Conservation (phyloP, 2,329 filamentous ascomycete genomes). For the Huntiella decipiens region DNA sequence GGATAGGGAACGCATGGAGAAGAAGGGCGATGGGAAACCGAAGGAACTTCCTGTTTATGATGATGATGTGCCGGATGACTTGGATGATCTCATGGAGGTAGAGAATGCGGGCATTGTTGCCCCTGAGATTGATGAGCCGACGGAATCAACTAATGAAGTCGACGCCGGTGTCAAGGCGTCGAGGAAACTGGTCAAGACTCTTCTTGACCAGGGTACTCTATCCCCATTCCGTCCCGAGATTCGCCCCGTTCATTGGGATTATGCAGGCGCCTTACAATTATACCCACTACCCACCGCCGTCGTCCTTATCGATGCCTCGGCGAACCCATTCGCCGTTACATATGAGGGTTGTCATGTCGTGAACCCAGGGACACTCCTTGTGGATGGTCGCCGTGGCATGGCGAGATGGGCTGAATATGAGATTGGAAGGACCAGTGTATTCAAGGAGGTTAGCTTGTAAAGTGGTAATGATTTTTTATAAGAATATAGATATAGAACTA, state of each 20-base stretch:
- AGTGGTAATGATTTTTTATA: neutral
- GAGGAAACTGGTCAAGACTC: conserved; percentile 68
- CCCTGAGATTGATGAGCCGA: conserved; percentile 24
- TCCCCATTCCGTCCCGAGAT: conserved; percentile 66
- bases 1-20: conserved; percentile 19
- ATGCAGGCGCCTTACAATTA: conserved; percentile 53
- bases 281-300: conserved; percentile 79
- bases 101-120: conserved; percentile 18
- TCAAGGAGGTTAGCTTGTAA: conserved; percentile 44
- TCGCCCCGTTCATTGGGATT: conserved; percentile 82
- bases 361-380: conserved; percentile 68
- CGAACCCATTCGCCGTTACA: conserved; percentile 66
- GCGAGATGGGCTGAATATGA: conserved; percentile 82
- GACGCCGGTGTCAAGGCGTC: conserved; percentile 38
- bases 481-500: neutral
- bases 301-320: conserved; percentile 64
- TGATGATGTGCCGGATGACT: conserved; percentile 13
- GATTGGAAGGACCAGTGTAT: conserved; percentile 39
- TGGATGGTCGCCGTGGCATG: conserved; percentile 46
- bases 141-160: conserved; percentile 15
- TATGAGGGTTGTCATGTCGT: conserved; percentile 94
- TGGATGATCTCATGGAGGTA: conserved; percentile 24
- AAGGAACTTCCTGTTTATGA: conserved; percentile 12
- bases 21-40: conserved; percentile 16
- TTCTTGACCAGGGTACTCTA: conserved; percentile 79